These are phyloP conservation scores for Xylaria polymorpha DNA, from an alignment of 2,329 filamentous ascomycete genomes.

Conservation along the genomic window DNA sequence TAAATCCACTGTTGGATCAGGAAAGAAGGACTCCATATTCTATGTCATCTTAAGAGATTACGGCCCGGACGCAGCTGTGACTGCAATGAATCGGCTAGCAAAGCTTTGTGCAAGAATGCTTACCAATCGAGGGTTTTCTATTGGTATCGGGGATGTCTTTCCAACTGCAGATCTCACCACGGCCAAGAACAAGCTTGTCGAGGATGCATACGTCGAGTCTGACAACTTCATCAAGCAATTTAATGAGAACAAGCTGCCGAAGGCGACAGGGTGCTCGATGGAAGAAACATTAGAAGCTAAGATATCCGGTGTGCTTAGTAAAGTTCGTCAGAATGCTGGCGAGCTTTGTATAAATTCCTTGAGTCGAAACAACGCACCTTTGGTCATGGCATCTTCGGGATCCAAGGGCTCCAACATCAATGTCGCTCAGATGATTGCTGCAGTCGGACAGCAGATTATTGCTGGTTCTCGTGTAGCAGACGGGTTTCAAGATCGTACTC, in stretches of 20 bases:
- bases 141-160: slow-evolving; percentile 94
- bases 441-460: slow-evolving; percentile 98
- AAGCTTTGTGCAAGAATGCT: slow-evolving; percentile 90
- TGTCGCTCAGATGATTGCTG: slow-evolving; percentile 98
- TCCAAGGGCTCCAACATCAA: slow-evolving; percentile 98
- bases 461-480: slow-evolving; percentile 91
- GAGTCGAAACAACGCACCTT: slow-evolving; percentile 89
- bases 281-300: slow-evolving; percentile 91
- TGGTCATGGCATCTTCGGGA: slow-evolving; percentile 97
- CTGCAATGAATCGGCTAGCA: slow-evolving; percentile 92
- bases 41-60: slow-evolving; percentile 97
- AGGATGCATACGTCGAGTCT: slow-evolving; percentile 81
- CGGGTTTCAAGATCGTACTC: slow-evolving; percentile 93
- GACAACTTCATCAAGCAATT: slow-evolving; percentile 85
- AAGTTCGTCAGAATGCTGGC: slow-evolving; percentile 91
- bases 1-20: slow-evolving; percentile 95
- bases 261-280: slow-evolving; percentile 89
- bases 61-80: slow-evolving; percentile 86
- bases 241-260: slow-evolving; percentile 82
- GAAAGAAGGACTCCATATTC: slow-evolving; percentile 98
- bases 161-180: slow-evolving; percentile 77
- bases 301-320: slow-evolving; percentile 90
- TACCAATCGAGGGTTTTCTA: slow-evolving; percentile 92
- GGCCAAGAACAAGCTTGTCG: slow-evolving; percentile 81
- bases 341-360: slow-evolving; percentile 89